Percentiles rank a stretch among this genome's conserved stretches.
phyloP scores from a whole-genome alignment of 2,329 filamentous ascomycete species.

The Periconia sp. region DNA sequence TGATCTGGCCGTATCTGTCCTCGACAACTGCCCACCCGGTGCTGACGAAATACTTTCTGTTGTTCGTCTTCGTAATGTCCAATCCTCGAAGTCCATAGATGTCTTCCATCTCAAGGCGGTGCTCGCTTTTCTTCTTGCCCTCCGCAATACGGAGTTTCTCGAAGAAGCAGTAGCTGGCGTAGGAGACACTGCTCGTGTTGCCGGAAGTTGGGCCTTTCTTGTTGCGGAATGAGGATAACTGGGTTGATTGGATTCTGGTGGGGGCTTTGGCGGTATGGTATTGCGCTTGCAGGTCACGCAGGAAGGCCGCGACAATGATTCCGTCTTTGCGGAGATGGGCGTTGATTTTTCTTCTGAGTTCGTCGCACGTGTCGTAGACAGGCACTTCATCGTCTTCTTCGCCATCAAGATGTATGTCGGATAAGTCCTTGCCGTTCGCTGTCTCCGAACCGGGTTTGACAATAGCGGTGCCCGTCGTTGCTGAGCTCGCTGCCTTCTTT shows the following conservation, averaged over 20 bases:
- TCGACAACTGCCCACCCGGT: too few species aligned
- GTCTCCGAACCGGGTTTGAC: not conserved
- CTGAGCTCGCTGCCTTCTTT: constrained; percentile 19
- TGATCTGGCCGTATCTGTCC: too few species aligned
- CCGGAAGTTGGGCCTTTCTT: constrained; percentile 54
- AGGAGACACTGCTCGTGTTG: constrained; percentile 54
- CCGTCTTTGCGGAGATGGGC: constrained; percentile 51
- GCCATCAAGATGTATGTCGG: constrained; percentile 40
- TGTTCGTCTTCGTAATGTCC: not conserved
- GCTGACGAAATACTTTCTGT: too few species aligned
- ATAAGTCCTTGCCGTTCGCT: constrained; percentile 3
- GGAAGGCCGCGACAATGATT: constrained; percentile 56
- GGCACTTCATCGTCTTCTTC: constrained; percentile 52
- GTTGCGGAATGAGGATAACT: constrained; percentile 53
- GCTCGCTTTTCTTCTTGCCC: constrained; percentile 55
- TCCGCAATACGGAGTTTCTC: constrained; percentile 59
- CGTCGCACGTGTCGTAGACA: constrained; percentile 60
- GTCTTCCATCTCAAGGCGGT: constrained; percentile 37
- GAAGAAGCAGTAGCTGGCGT: constrained; percentile 60
- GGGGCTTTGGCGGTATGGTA: constrained; percentile 34
- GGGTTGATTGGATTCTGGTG: constrained; percentile 45
- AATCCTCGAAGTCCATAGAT: constrained; percentile 50
- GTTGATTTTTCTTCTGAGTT: constrained; percentile 59
- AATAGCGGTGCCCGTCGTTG: constrained; percentile 13
- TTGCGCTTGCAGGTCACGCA: constrained; percentile 51